phyloP scores from a whole-genome alignment of 2,329 filamentous ascomycete genomes.

The Monilinia vaccinii-corymbosi region DNA sequence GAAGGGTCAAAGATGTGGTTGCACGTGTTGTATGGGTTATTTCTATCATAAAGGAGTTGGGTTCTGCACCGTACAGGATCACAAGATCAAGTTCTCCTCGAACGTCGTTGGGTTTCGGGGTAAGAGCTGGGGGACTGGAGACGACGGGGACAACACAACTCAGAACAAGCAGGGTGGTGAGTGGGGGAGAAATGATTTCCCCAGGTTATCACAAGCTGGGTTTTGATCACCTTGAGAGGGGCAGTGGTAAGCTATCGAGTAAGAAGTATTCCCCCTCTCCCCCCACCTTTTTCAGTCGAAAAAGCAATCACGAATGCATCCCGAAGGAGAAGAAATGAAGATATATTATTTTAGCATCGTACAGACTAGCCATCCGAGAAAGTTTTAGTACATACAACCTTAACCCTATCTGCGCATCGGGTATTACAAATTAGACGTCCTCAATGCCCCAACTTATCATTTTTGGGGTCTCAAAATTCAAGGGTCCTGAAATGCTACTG shows the following conservation, averaged over 20 bases:
- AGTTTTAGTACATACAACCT: background rate
- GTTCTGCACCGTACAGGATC: background rate
- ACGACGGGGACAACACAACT: background rate
- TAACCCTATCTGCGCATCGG: background rate
- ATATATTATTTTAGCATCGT: background rate
- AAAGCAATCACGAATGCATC: background rate
- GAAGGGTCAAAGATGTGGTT: background rate
- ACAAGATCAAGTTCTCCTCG: background rate
- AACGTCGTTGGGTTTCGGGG: background rate
- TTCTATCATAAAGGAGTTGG: background rate
- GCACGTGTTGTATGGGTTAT: background rate
- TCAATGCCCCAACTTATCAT: background rate
- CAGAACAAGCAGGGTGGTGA: background rate
- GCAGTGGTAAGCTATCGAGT: background rate
- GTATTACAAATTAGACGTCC: background rate
- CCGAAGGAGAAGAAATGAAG: background rate
- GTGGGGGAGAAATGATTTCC: background rate
- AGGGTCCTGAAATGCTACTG: background rate
- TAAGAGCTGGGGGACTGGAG: background rate
- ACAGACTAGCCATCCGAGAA: background rate
- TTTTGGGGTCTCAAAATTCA: no score
- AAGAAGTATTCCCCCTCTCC: background rate
- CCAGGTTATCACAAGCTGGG: background rate
- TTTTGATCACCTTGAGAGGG: background rate
- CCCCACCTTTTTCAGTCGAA: no score